Base-by-base conservation (phyloP, 495 filamentous ascomycete genomes). In the Annulohypoxylon bovei region DNA sequence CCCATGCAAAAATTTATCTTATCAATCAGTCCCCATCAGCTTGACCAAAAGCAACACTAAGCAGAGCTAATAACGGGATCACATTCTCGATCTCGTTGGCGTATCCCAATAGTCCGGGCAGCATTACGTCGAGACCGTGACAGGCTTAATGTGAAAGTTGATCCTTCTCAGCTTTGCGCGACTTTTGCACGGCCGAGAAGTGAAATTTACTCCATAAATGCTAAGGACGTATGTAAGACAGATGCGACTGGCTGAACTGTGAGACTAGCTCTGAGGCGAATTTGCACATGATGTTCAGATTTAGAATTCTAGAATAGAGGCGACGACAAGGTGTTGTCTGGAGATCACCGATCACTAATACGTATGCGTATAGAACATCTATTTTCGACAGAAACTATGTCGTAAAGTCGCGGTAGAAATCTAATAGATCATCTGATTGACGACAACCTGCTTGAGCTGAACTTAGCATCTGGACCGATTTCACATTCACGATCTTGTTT, bases 11-110 rank as follows among this genome's bases (percentile, higher is more conserved):
- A 68, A 68, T 55, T 72, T 72, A 72, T 72, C 70, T 68, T 67
- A 72, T 72, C 70, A 72, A 72, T 72, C 69, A 68, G 65, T 67
- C 39, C 16, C 70, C 63, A 72, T 39, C 64, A 57, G n/a, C 40
- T 39, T 58, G 68, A 70, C 18, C 63, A 62, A 42, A 65, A 33
- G 9, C 37, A 56, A 18, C 67, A 64, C 35, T 25, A 42, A 67
- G 52, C 40, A 18, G 60, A 50, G 46, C 58, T 47, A 52, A 44
- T 42, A 42, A 64, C 32, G 69, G 46, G 28, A 42, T 55, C 46
- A 61, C 54, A 57, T 64, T 46, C 64, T 67, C 53, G 57, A 62
- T 53, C 63, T 62, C 28, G 56, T 57, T 63, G 20, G 69, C 14
- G 35, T 14, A 30, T 60, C 42, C 59, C 39, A 54, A 60, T 63